Evolutionary conservation across 371 early-diverging fungal genomes (phyloP), one percentile per base, ranked within the genome.

Genomic region (Batrachochytrium dendrobatidis): DNA sequence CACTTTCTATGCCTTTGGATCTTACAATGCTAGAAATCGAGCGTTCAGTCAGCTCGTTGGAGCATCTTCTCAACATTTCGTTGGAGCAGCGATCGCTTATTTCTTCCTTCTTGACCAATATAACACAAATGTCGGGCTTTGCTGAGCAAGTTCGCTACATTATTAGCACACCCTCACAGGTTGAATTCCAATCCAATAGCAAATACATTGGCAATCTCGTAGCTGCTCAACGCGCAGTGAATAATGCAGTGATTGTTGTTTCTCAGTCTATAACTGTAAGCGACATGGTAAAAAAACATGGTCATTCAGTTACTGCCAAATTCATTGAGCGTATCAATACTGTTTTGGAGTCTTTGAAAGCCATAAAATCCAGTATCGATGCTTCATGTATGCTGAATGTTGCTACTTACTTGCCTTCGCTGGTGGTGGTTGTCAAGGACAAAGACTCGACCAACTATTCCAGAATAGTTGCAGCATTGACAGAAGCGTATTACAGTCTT

Each of bases 11-110:
- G 56, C 80, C 83, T 6, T 79, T 76, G 59, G 92, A 90, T 64
- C 64, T 90, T n/a, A 78, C 88, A 0, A 70, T 81, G 44, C 74
- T 76, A 18, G 90, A 90, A 69, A 82, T 86, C 0, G 84, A 86
- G 48, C 84, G 84, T 58, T 71, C 80, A 33, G 67, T 86, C 56
- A 83, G 86, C 57, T 87, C 81, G 53, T 75, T 87, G 2, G 89
- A 90, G 56, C 79, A 87, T 63, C 65, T 90, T 58, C 77, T 88
- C 49, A 73, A 77, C 53, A 55, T 88, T 15, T 68, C 81, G 0
- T 73, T 79, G 53, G 79, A 81, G 62, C 83, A 89, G 55, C 76
- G 91, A 1, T n/a, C 20, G 10, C 26, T 22, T 5, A 34, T 71
- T 8, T 24, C 66, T 15, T 33, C 2, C 24, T 30, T 56, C 31